Percentiles rank a stretch among this genome's conserved stretches.
Conservation (phyloP, 139 green algal species). For the Haematococcus lacustris region DNA sequence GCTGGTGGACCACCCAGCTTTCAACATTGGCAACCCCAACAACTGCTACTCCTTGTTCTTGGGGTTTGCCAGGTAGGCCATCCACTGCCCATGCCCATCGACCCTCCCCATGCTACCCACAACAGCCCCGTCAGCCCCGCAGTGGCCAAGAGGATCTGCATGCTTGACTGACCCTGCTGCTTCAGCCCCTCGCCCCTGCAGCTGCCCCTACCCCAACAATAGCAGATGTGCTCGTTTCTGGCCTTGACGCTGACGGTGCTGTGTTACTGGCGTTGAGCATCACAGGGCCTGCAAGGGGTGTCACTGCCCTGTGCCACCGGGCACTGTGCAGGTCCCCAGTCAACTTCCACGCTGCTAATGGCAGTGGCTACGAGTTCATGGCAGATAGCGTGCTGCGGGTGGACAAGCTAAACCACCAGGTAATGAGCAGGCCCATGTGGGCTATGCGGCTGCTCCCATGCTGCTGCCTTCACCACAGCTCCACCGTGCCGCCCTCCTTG, state of each 20-base stretch:
- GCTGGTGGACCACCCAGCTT: constrained; percentile 77
- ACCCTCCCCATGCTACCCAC: too few relatives aligned
- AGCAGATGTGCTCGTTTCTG: too few relatives aligned
- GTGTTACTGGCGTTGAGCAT: too few relatives aligned
- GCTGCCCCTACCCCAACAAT: too few relatives aligned
- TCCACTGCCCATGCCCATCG: background rate
- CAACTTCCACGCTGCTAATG: constrained; percentile 95
- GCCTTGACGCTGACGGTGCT: too few relatives aligned
- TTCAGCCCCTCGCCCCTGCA: too few relatives aligned
- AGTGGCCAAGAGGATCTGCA: background rate
- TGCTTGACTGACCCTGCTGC: background rate
- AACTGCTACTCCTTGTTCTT: constrained; percentile 74
- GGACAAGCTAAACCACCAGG: constrained; percentile 82
- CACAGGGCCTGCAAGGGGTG: too few relatives aligned
- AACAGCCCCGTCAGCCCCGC: background rate
- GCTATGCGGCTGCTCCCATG: too few relatives aligned
- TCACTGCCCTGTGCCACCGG: too few relatives aligned
- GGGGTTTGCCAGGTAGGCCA: constrained; percentile 52
- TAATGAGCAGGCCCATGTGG: too few relatives aligned
- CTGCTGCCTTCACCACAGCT: too few relatives aligned
- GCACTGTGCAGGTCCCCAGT: constrained; percentile 40
- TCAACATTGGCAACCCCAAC: constrained; percentile 95
- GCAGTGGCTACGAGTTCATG: constrained; percentile 90
- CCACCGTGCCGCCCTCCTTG: too few relatives aligned
- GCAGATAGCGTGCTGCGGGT: constrained; percentile 78